Conservation (phyloP, 345 rosid genomes). For the Linum usitatissimum region DNA sequence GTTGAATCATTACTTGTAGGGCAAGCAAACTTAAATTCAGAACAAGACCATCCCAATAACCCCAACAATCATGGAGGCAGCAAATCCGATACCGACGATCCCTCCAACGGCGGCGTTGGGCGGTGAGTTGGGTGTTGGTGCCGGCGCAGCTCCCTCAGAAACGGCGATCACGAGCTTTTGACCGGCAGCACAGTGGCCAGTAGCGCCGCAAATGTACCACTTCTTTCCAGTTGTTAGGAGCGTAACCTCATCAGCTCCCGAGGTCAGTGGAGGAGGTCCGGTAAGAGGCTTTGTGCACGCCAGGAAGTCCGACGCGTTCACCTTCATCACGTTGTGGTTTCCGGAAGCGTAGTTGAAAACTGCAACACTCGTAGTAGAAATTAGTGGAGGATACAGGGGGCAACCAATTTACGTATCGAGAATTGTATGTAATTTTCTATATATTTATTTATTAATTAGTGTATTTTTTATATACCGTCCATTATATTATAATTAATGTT, state of each 20-base stretch:
- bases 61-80: not conserved
- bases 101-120: conserved; percentile 1
- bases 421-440: too few species aligned
- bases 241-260: conserved; percentile 11
- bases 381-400: too few species aligned
- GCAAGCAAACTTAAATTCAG: not conserved
- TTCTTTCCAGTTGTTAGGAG: conserved; percentile 9
- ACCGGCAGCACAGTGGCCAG: conserved; percentile 5
- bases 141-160: not conserved
- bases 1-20: not conserved
- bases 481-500: too few species aligned
- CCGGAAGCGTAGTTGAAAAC: conserved; percentile 20
- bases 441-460: too few species aligned
- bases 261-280: not conserved
- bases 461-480: too few species aligned
- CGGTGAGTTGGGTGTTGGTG: not conserved
- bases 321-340: conserved; percentile 16
- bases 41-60: not conserved
- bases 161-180: conserved; percentile 15
- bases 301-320: conserved; percentile 21
- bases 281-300: conserved; percentile 13
- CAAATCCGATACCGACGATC: conserved; percentile 3
- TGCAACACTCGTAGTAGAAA: not conserved
- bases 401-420: too few species aligned
- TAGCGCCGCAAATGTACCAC: conserved; percentile 17